Base-by-base conservation (phyloP, 2,329 filamentous ascomycete genomes). In the Claviceps africana region DNA sequence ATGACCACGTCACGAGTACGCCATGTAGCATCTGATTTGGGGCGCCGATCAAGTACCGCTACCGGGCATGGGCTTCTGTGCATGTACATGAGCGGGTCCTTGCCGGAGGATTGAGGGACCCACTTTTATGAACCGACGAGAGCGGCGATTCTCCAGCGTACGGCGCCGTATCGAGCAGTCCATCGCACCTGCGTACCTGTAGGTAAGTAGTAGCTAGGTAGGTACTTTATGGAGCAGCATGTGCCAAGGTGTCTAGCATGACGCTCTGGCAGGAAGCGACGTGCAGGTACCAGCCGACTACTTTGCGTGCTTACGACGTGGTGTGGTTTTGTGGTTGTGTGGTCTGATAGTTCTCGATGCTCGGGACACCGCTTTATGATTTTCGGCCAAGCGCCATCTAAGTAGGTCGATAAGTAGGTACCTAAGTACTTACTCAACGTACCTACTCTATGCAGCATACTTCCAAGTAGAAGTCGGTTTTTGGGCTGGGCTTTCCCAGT, bases 71-170 rank as follows among this genome's bases (percentile, higher is more conserved):
- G 9, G 13, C 45, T 35, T 47, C n/a, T 46, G 21, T 44, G 42
- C 42, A 51, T 46, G 42, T 51, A 21, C 11, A 25, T 17, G 40
- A 51, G 49, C 45, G 53, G 51, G 30, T 43, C 43, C 30, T 21
- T 22, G 15, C 51, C 53, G 48, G 48, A 52, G 44, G 47, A 50
- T 48, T 49, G 22, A 10, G 5, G n/a, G 52, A 30, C 28, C 53
- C 53, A 48, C 51, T 46, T 51, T 53, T 52, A 8, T 40, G 46
- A 44, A 52, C 37, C 46, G 42, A 52, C 46, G 50, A 54, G 53
- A 52, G 53, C 53, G 50, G 53, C 48, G 49, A 54, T 31, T 28
- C 44, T 52, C 50, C 43, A 43, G 35, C 28, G 35, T n/a, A 37
- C 48, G 52, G 35, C 19, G 52, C 52, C 52, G 48, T 51, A 46